These are phyloP conservation scores for Manihot esculenta DNA, from an alignment of 441 rosid species.

Conservation along the genomic window DNA sequence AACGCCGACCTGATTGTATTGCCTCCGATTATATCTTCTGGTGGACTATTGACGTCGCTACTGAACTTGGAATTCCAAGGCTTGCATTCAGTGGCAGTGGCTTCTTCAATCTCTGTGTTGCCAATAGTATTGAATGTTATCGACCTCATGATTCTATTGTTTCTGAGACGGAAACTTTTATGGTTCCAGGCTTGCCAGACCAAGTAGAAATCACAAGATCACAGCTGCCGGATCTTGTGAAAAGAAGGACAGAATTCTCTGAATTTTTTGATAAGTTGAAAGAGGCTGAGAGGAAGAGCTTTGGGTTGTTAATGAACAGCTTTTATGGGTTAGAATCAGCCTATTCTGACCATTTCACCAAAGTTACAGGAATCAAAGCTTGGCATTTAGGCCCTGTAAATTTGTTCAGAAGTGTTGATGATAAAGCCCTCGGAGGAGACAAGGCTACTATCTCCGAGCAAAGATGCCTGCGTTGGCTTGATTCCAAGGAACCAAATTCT, in stretches of 20 bases:
- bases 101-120: slow-evolving; percentile 40
- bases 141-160: slow-evolving; percentile 24
- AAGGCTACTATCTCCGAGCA: slow-evolving; percentile 2
- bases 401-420: slow-evolving; percentile 25
- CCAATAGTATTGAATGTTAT: slow-evolving; percentile 24
- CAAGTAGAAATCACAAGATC: slow-evolving; percentile 36
- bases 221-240: slow-evolving; percentile 44
- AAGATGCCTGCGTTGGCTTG: slow-evolving; percentile 35
- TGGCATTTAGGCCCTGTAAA: slow-evolving; percentile 45
- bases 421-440: slow-evolving; percentile 29
- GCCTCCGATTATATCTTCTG: slow-evolving; percentile 40
- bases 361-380: slow-evolving; percentile 35
- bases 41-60: slow-evolving; percentile 42
- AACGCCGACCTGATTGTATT: slow-evolving; percentile 33
- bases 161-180: slow-evolving; percentile 30
- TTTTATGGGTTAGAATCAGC: slow-evolving; percentile 45
- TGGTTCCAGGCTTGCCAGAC: slow-evolving; percentile 41
- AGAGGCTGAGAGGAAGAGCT: slow-evolving; percentile 42
- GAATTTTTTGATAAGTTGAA: slow-evolving; percentile 34
- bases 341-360: slow-evolving; percentile 38
- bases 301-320: slow-evolving; percentile 46
- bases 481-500: slow-evolving; percentile 28
- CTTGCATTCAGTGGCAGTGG: slow-evolving; percentile 46
- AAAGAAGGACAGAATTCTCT: slow-evolving; percentile 33
- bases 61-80: slow-evolving; percentile 42